These are phyloP conservation scores for Parathielavia hyrcaniae DNA, from an alignment of 495 filamentous ascomycete genomes.

Conservation along the genomic window DNA sequence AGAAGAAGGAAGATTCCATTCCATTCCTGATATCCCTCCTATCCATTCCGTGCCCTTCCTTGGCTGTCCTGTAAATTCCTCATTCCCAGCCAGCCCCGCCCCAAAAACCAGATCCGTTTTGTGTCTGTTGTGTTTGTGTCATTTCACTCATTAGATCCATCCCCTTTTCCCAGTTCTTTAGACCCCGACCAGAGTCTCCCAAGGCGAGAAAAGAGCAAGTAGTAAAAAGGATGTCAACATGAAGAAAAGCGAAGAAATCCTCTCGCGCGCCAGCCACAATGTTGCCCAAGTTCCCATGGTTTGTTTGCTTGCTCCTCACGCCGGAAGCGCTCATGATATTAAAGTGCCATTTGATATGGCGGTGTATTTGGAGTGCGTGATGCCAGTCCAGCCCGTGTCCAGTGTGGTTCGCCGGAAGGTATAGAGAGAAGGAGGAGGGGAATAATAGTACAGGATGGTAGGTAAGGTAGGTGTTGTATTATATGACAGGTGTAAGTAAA, in stretches of 20 bases:
- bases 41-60: not conserved
- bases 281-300: not conserved
- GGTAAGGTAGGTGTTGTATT: not conserved
- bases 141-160: constrained; percentile 21
- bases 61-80: constrained; percentile 1
- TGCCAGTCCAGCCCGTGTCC: constrained; percentile 13
- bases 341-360: not conserved
- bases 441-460: not conserved
- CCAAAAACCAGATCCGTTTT: constrained; percentile 3
- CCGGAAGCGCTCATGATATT: not conserved
- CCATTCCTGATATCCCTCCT: too few species aligned
- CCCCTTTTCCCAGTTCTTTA: constrained; percentile 5
- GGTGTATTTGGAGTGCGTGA: constrained; percentile 1
- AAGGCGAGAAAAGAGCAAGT: constrained; percentile 2
- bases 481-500: not conserved
- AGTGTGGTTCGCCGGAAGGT: constrained; percentile 13
- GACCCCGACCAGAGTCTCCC: too few species aligned
- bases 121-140: too few species aligned
- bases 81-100: not conserved
- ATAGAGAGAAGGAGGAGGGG: not conserved
- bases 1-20: not conserved
- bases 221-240: not conserved
- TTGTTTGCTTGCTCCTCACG: not conserved
- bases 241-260: not conserved
- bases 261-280: not conserved